A percentile compares a stretch with the other conserved stretches of the same genome.
Conservation (phyloP, 2,329 filamentous ascomycete species). For the Paracorniculantispora psalliotae region DNA sequence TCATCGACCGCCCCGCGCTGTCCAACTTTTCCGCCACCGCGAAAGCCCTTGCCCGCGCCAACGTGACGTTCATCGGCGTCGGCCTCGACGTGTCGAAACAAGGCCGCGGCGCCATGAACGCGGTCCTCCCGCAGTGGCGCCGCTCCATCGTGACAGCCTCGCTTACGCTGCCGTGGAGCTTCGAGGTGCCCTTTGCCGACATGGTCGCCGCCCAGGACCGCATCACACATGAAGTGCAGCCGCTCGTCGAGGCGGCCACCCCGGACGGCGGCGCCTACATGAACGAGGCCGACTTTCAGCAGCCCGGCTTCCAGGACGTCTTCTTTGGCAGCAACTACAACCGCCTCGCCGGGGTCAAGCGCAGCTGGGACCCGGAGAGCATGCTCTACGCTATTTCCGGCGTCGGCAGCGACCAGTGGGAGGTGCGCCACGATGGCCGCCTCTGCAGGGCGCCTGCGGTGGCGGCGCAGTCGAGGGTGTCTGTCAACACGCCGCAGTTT, state of each 20-base stretch:
- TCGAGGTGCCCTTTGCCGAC: constrained; percentile 22
- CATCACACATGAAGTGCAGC: constrained; percentile 26
- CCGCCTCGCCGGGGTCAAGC: constrained; percentile 39
- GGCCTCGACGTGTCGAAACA: constrained; percentile 10
- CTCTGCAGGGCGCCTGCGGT: constrained; percentile 12
- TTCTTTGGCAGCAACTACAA: constrained; percentile 46
- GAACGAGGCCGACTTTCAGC: constrained; percentile 47
- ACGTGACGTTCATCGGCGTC: constrained; percentile 15
- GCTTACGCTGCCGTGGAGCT: constrained; percentile 23
- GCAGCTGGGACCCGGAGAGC: constrained; percentile 39
- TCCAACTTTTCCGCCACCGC: constrained; percentile 14
- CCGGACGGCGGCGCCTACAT: constrained; percentile 42
- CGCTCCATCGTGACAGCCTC: constrained; percentile 25
- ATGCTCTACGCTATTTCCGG: constrained; percentile 45
- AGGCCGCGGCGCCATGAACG: constrained; percentile 19
- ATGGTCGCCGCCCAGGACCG: constrained; percentile 27
- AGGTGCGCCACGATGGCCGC: constrained; percentile 25
- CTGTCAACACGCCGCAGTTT: background rate
- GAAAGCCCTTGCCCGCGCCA: constrained; percentile 8
- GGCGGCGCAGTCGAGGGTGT: background rate
- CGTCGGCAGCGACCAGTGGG: constrained; percentile 49
- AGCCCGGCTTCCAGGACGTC: constrained; percentile 38
- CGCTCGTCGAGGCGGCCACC: constrained; percentile 17
- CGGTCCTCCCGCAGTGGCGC: constrained; percentile 39
- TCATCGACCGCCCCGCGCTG: constrained; percentile 19